Percentiles rank a stretch among this genome's conserved stretches.
Conservation (phyloP, 768 basidiomycete species). For the Filobasidium wieringae region DNA sequence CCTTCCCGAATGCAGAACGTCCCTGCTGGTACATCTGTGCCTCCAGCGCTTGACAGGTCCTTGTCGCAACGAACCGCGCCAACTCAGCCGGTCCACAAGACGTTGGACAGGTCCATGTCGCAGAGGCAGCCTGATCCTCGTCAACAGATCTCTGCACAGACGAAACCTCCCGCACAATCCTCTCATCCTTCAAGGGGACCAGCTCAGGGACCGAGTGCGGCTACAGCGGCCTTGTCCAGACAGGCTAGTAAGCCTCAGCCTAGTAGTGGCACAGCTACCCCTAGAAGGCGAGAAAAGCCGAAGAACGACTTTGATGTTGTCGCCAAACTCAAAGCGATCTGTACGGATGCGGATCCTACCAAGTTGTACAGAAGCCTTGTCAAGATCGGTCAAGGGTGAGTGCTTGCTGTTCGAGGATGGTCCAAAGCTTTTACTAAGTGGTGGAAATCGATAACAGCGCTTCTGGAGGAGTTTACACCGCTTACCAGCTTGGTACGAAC, state of each 20-base stretch:
- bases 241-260: conserved; percentile 34
- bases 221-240: conserved; percentile 27
- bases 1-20: conserved; percentile 27
- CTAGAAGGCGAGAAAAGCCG: conserved; percentile 69
- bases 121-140: conserved; percentile 52
- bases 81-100: conserved; percentile 53
- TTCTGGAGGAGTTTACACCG: conserved; percentile 94
- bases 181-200: conserved; percentile 33
- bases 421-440: neutral
- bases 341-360: conserved; percentile 95
- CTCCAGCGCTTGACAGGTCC: conserved; percentile 42
- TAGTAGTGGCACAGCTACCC: conserved; percentile 55
- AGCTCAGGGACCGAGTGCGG: conserved; percentile 53
- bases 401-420: conserved; percentile 13
- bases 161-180: conserved; percentile 14
- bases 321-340: conserved; percentile 79
- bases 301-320: conserved; percentile 76
- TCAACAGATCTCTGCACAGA: conserved; percentile 24
- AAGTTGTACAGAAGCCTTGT: conserved; percentile 79
- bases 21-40: conserved; percentile 28
- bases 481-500: conserved; percentile 93
- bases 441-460: conserved; percentile 48
- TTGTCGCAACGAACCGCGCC: conserved; percentile 67
- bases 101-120: conserved; percentile 77
- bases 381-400: conserved; percentile 97